These are phyloP conservation scores for Coemansia sp. DNA, from an alignment of 192 early-diverging fungal species.

Conservation along the genomic window DNA sequence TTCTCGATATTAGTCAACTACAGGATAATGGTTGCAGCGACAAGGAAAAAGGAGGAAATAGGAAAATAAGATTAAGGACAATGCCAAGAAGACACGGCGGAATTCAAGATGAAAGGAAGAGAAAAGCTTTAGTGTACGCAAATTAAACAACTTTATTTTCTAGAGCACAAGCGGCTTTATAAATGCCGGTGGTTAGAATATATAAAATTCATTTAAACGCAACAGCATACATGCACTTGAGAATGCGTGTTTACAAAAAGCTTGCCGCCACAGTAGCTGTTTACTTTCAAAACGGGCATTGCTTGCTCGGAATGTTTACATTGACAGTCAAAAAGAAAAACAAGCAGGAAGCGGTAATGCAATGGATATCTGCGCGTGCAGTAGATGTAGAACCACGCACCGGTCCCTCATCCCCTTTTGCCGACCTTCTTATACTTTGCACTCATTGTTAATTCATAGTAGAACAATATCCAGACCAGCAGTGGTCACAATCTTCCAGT, in stretches of 20 bases:
- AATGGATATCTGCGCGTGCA: neutral
- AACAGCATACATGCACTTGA: neutral
- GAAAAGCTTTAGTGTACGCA: neutral
- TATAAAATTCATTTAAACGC: neutral
- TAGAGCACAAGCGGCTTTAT: neutral
- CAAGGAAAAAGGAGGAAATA: neutral
- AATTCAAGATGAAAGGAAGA: neutral
- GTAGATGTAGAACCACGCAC: neutral
- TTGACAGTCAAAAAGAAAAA: slow-evolving; percentile 9
- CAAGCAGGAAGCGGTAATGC: neutral
- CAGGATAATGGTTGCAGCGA: neutral
- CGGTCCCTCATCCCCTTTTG: neutral
- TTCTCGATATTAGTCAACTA: neutral
- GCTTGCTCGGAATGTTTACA: neutral
- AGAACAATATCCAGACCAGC: neutral
- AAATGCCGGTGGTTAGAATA: neutral
- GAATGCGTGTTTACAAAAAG: slow-evolving; percentile 3
- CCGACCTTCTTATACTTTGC: neutral
- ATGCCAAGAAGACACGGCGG: neutral
- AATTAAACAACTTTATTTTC: neutral
- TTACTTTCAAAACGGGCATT: neutral
- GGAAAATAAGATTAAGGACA: neutral
- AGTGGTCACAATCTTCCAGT: neutral
- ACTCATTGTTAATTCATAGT: neutral
- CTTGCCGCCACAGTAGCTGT: neutral